Evolutionary conservation across 148 eudicot species (phyloP).

Genomic region (Vaccinium vitisidaea): DNA sequence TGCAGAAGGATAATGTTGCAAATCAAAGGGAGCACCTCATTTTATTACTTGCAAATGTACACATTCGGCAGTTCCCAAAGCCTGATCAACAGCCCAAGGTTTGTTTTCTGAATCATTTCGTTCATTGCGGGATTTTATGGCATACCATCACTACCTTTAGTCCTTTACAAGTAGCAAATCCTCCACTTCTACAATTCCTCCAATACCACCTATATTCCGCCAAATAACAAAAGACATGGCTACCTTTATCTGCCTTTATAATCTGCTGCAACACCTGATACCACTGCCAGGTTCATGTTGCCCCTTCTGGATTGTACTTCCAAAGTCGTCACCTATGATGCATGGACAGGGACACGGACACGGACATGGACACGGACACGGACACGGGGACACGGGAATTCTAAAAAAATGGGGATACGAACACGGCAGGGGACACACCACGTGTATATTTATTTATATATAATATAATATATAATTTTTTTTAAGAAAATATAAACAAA

Average conservation of each 20-base stretch:
- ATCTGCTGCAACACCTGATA: neutral
- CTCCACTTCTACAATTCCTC: neutral
- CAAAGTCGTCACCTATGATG: neutral
- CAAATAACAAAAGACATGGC: neutral
- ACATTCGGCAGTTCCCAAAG: slow-evolving; percentile 91
- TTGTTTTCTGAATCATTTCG: slow-evolving; percentile 10
- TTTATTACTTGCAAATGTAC: slow-evolving; percentile 96
- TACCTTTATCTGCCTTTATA: neutral
- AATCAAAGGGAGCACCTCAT: slow-evolving; percentile 99
- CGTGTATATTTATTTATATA: no score
- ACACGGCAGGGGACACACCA: no score
- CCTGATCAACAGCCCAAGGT: slow-evolving; percentile 99
- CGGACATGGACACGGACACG: no score
- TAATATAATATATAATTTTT: no score
- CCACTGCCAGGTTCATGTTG: neutral
- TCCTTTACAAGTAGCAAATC: neutral
- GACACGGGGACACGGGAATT: no score
- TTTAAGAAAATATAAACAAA: no score
- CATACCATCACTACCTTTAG: neutral
- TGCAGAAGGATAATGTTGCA: slow-evolving; percentile 93
- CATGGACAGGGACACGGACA: no score
- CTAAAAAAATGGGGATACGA: no score
- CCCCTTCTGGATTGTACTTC: neutral
- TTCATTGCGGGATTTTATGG: neutral
- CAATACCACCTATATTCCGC: neutral